Evolutionary conservation across 768 basidiomycete species (phyloP).

Genomic region (Suillus subaureus): DNA sequence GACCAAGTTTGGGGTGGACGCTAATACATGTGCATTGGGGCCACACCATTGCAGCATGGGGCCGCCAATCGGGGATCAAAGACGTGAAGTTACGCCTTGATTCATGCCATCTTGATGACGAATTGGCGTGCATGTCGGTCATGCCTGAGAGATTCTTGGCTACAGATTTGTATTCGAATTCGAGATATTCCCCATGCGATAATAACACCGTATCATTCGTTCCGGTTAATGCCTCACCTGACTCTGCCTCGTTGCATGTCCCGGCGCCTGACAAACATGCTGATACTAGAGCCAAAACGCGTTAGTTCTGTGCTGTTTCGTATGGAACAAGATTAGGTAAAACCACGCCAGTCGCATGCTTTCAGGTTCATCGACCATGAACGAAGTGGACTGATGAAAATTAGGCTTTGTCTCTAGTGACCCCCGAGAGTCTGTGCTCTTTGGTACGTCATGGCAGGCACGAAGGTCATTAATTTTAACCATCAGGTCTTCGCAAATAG

Average conservation of each 20-base stretch:
- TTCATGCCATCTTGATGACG: neutral
- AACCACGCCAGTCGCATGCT: conserved; percentile 11
- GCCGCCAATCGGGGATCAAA: neutral
- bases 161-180: neutral
- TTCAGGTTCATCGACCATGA: conserved; percentile 14
- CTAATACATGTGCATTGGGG: neutral
- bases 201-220: neutral
- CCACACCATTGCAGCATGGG: conserved; percentile 2
- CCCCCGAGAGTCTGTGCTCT: conserved; percentile 13
- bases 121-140: conserved; percentile 2
- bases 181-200: conserved; percentile 1
- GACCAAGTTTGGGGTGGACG: neutral
- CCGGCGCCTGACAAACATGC: neutral
- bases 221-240: conserved; percentile 5
- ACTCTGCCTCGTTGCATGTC: conserved; percentile 7
- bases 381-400: conserved; percentile 12
- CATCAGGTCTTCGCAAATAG: conserved; percentile 13
- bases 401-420: conserved; percentile 28
- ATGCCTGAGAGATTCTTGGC: conserved; percentile 5
- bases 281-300: neutral
- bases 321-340: conserved; percentile 1
- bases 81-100: conserved; percentile 1
- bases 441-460: conserved; percentile 33
- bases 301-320: neutral
- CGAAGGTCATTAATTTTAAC: conserved; percentile 15